Conservation (phyloP, 2,329 filamentous ascomycete species). For the Neofusicoccum parvum region DNA sequence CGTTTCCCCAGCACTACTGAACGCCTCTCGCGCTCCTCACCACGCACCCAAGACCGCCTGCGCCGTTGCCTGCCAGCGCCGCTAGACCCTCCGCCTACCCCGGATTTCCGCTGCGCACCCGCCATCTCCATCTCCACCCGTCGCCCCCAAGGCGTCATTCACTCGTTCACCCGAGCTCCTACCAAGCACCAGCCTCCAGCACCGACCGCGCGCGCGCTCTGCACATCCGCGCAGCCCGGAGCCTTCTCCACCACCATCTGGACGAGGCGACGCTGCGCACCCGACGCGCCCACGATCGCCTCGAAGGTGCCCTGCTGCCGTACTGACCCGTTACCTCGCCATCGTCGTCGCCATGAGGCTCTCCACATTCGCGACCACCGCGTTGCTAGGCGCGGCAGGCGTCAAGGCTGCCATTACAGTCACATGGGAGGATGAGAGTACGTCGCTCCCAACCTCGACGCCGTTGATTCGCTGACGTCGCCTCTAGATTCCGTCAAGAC, state of each 20-base stretch:
- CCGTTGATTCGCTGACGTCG: not conserved
- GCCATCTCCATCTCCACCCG: slow-evolving; percentile 18
- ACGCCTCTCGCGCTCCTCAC: not conserved
- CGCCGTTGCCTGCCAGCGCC: not conserved
- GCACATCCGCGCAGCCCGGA: not conserved
- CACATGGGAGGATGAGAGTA: slow-evolving; percentile 18
- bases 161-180: slow-evolving; percentile 18
- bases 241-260: not conserved
- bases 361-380: slow-evolving; percentile 34
- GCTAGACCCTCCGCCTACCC: slow-evolving; percentile 13
- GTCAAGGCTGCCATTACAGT: slow-evolving; percentile 35
- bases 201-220: not conserved
- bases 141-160: slow-evolving; percentile 7
- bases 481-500: slow-evolving; percentile 17
- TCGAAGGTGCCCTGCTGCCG: not conserved
- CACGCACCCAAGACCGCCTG: not conserved
- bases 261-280: not conserved
- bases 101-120: slow-evolving; percentile 21
- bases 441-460: not conserved
- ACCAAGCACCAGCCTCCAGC: slow-evolving; percentile 4
- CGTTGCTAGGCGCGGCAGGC: slow-evolving; percentile 34
- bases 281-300: not conserved
- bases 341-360: slow-evolving; percentile 35
- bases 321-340: not conserved
- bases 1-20: not conserved